Evolutionary conservation across 306 rosid species (phyloP), one percentile per base, ranked within the genome.

Genomic region (Castanea crenata): DNA sequence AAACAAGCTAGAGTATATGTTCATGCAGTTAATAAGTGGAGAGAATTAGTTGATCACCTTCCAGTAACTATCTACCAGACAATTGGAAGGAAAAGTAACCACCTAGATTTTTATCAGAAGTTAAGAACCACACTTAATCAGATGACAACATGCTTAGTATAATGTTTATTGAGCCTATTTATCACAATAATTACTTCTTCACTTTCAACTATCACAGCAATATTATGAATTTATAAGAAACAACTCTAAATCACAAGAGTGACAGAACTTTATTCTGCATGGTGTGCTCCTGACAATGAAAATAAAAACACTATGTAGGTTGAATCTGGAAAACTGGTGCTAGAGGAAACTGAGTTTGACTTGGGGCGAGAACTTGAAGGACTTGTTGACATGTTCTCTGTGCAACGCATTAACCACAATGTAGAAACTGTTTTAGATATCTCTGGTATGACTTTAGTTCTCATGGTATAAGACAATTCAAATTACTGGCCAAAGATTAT

Each of bases 321-420:
- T 87, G 99, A 96, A 82, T 96, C 99, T 2, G 99, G 99, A 82
- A 96, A 96, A 82, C 82, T 96, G 69, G 97, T 96, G 77, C 83
- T 96, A 83, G 99, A 96, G 84, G 97, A 89, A 79, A 88, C 98
- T 19, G 99, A 96, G 71, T 96, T 96, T 70, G 97, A 96, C 76
- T 85, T 96, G 87, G 97, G 94, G 72, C 85, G 98, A 64, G 99
- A 96, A 83, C 99, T 96, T 55, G 99, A 96, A 88, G 99, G 99
- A 67, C 96, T 96, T 74, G 93, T 91, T 18, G 99, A 96, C 84
- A 91, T 96, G 98, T 96, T 96, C 81, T 96, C 99, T 46, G 99
- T 96, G 81, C 99, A 96, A 49, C 87, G 99, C 93, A 90, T 93
- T 80, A 91, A 93, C 81, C 98, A 96, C 83, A 93, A 96, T 75